Evolutionary conservation across 768 basidiomycete species (phyloP), one percentile per base, ranked within the genome.

Genomic region (Boletus subcaerulescens): DNA sequence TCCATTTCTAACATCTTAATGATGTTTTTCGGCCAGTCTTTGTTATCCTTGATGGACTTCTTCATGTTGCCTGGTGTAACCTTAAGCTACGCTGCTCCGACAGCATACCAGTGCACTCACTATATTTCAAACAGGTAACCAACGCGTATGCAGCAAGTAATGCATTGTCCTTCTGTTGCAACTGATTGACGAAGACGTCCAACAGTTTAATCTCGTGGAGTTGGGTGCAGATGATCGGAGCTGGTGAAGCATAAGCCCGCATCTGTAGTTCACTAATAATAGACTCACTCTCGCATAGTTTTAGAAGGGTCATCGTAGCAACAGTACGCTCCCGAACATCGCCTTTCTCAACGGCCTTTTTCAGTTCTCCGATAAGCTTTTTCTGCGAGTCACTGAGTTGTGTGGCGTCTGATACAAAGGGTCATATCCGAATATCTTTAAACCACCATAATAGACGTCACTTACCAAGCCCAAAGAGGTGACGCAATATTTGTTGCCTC

Each of bases 111-210:
- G 31, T 20, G 10, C 6, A 49, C 63, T 45, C 26, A 62, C 63
- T 3, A 17, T 56, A 31, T 41, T 53, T 47, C 52, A 64, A 18
- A 46, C 59, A 66, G 2, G 29, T 46, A 5, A 46, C 33, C 38
- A 65, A 42, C 2, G 64, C 64, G 15, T 63, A 63, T 14, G 64
- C 64, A 15, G 56, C 60, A 18, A 65, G 56, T 29, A 66, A 33
- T 0, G 64, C 58, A 1, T 17, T 50, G 4, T 57, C 44, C 48
- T 57, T 57, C 3, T 24, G 47, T n/a, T 45, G 50, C 24, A 65
- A 11, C 11, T 67, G 62, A 2, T 38, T 40, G 8, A 66, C 3
- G 5, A 65, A 64, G 14, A 52, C 6, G 2, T 32, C 38, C 39
- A 61, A 15, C 15, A 61, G 32, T 6, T 32, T 11, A 12, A 45